Conservation (phyloP, 2,329 filamentous ascomycete genomes). For the Orbilia oligospora region DNA sequence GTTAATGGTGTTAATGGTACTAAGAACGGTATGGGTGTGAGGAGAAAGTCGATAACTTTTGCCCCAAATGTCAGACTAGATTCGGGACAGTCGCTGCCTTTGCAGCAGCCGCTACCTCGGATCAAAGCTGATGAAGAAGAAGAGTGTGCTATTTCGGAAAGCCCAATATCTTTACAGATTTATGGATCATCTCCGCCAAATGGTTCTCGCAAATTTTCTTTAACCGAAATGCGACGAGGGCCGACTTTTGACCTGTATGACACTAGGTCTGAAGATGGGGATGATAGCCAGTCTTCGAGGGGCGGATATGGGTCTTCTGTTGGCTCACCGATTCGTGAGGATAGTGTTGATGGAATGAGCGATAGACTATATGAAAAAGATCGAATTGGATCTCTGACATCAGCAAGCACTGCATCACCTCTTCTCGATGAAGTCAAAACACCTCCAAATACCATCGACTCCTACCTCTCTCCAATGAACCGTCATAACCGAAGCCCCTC, state of each 20-base stretch:
- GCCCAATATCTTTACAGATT: constrained; percentile 46
- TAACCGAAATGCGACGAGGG: constrained; percentile 31
- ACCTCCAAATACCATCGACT: constrained; percentile 50
- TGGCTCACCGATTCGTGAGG: constrained; percentile 42
- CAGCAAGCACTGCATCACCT: constrained; percentile 55
- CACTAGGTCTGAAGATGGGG: constrained; percentile 54
- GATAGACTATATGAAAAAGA: constrained; percentile 48
- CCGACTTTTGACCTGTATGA: constrained; percentile 55
- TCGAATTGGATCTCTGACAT: constrained; percentile 57
- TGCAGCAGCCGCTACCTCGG: constrained; percentile 61
- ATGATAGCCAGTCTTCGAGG: constrained; percentile 52
- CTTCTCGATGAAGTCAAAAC: constrained; percentile 58
- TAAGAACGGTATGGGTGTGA: constrained; percentile 49
- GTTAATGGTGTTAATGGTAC: constrained; percentile 11
- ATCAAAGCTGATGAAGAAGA: constrained; percentile 46
- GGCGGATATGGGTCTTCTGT: constrained; percentile 57
- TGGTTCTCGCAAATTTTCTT: constrained; percentile 42
- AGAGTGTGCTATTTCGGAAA: constrained; percentile 22
- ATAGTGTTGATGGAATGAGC: constrained; percentile 41
- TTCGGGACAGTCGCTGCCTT: constrained; percentile 61
- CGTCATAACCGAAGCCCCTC: constrained; percentile 40
- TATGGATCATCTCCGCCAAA: constrained; percentile 54
- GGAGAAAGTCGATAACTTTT: constrained; percentile 64
- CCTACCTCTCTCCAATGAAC: constrained; percentile 45
- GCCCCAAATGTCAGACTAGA: constrained; percentile 63